A percentile compares a stretch with the other conserved stretches of the same genome.
Conservation (phyloP, 1,284 basidiomycete genomes). For the Mycena sp. region DNA sequence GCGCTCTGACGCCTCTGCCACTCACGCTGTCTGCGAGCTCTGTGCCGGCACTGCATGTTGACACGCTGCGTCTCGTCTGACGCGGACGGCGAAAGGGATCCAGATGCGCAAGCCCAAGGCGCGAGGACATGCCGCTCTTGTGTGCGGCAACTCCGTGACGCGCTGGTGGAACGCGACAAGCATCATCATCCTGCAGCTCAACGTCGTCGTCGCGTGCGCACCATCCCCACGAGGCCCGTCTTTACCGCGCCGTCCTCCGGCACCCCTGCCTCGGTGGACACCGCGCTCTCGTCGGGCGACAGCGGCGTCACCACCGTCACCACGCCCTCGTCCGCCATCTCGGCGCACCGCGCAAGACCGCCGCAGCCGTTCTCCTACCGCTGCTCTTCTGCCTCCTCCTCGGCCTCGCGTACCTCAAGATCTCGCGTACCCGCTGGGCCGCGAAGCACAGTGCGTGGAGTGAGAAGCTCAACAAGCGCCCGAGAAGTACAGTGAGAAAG, state of each 20-base stretch:
- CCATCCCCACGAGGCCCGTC: constrained; percentile 74
- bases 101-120: too few relatives aligned
- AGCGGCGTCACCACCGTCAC: constrained; percentile 48
- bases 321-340: constrained; percentile 44
- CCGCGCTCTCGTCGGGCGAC: constrained; percentile 41
- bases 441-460: constrained; percentile 77
- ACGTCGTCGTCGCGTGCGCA: constrained; percentile 67
- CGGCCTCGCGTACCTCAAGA: constrained; percentile 63
- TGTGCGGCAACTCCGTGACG: constrained; percentile 61
- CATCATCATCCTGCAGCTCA: constrained; percentile 67
- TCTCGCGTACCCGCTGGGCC: constrained; percentile 63
- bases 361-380: constrained; percentile 83
- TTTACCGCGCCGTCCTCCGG: constrained; percentile 62
- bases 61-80: too few relatives aligned
- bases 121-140: too few relatives aligned
- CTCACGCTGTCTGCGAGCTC: too few relatives aligned
- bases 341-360: constrained; percentile 58
- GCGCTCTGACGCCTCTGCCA: too few relatives aligned
- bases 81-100: too few relatives aligned
- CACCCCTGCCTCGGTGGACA: constrained; percentile 53
- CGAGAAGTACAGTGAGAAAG: constrained; percentile 34
- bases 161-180: constrained; percentile 82
- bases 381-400: constrained; percentile 65
- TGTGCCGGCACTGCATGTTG: too few relatives aligned
- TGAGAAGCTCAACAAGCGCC: constrained; percentile 76